Percentiles rank a stretch among this genome's conserved stretches.
Evolutionary conservation across 371 early-diverging fungal species (phyloP).

Genomic region (Circinella minor): DNA sequence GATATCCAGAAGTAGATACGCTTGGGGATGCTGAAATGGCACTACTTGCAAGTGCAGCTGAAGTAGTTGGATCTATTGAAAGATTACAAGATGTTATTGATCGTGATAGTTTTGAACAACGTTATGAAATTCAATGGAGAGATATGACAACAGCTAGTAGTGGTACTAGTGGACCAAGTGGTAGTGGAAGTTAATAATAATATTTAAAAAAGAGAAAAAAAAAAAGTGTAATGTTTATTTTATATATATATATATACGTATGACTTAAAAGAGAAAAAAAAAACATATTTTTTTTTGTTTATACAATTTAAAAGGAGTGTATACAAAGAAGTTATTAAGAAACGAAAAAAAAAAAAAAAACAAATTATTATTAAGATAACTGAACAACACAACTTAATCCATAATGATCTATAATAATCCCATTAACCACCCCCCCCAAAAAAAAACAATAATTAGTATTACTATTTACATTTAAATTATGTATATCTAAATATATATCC

Average conservation of each 20-base stretch:
- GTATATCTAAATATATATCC: too few species aligned
- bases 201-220: too few species aligned
- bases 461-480: too few species aligned
- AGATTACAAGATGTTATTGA: slow-evolving; percentile 7
- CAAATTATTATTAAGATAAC: slow-evolving; percentile 8
- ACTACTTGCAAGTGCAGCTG: background rate
- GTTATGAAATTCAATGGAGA: slow-evolving; percentile 17
- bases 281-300: too few species aligned
- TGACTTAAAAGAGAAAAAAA: too few species aligned
- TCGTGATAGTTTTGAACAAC: slow-evolving; percentile 15
- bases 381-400: slow-evolving; percentile 23
- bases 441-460: background rate
- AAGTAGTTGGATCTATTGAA: background rate
- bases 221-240: background rate
- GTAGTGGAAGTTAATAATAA: background rate
- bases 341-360: background rate
- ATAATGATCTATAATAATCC: slow-evolving; percentile 23
- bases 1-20: slow-evolving; percentile 11
- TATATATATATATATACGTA: too few species aligned
- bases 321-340: too few species aligned
- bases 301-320: too few species aligned
- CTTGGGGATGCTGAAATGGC: slow-evolving; percentile 16
- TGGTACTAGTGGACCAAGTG: background rate
- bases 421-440: background rate
- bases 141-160: background rate